Evolutionary conservation across 164 flowering plant species (phyloP).

Genomic region (Vitis labrusca): DNA sequence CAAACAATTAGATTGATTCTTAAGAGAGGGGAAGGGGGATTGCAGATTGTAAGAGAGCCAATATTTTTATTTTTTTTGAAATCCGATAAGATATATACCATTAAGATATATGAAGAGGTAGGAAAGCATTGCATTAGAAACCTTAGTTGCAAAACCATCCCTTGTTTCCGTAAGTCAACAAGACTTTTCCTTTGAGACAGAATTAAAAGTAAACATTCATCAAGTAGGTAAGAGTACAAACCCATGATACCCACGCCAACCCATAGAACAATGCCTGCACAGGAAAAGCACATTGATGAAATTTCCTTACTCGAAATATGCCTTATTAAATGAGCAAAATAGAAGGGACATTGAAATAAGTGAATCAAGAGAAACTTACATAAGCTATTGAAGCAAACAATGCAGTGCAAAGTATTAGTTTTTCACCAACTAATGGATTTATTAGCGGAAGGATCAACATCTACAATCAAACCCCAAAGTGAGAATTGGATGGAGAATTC

Average conservation of each 20-base stretch:
- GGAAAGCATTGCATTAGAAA: no score
- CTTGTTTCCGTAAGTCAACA: no score
- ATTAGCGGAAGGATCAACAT: conserved; percentile 74
- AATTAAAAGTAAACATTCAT: not conserved
- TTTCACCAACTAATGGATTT: conserved; percentile 79
- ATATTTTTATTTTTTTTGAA: no score
- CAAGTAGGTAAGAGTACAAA: conserved; percentile 31
- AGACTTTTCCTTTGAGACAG: not conserved
- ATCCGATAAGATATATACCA: no score
- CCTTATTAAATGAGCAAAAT: no score
- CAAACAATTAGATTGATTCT: no score
- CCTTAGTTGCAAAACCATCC: no score
- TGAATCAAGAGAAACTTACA: conserved; percentile 41
- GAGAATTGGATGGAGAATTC: not conserved
- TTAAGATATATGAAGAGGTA: no score
- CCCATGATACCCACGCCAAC: conserved; percentile 95
- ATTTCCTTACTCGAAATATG: no score
- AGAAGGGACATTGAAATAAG: not conserved
- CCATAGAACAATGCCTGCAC: conserved; percentile 76
- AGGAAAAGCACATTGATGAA: not conserved
- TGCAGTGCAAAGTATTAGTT: conserved; percentile 52
- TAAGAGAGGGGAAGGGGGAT: no score
- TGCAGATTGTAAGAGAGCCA: no score
- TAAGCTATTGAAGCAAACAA: conserved; percentile 69
- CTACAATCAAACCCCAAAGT: conserved; percentile 30